These are phyloP conservation scores for Peronospora farinosa DNA, from an alignment of 352 stramenopile genomes.

Conservation along the genomic window DNA sequence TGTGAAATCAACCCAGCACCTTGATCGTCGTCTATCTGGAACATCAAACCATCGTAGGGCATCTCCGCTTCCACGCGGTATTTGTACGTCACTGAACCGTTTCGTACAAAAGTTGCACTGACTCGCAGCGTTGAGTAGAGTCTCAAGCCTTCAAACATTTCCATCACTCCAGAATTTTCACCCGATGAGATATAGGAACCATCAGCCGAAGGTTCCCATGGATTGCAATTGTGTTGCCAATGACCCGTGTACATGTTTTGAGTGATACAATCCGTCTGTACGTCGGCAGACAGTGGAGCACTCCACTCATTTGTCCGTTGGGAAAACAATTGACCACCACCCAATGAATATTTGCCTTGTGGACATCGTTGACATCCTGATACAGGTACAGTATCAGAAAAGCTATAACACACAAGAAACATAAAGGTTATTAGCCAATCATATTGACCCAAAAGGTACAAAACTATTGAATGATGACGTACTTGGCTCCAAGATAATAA, in stretches of 20 bases:
- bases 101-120: constrained; percentile 66
- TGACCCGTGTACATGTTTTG: constrained; percentile 71
- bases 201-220: constrained; percentile 52
- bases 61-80: constrained; percentile 67
- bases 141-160: constrained; percentile 51
- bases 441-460: background rate
- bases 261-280: constrained; percentile 68
- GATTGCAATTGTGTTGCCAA: constrained; percentile 70
- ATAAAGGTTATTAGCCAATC: background rate
- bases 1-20: constrained; percentile 48
- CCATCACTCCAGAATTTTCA: constrained; percentile 61
- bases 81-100: constrained; percentile 71
- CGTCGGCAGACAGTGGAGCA: constrained; percentile 45
- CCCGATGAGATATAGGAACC: constrained; percentile 61
- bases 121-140: constrained; percentile 74
- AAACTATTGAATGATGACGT: constrained; percentile 14
- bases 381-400: constrained; percentile 44
- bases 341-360: constrained; percentile 69
- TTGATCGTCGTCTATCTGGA: constrained; percentile 63
- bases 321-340: constrained; percentile 66
- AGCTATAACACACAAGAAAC: constrained; percentile 29
- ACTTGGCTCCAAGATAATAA: constrained; percentile 76
- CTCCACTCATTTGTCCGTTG: constrained; percentile 64
- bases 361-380: constrained; percentile 70
- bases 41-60: constrained; percentile 71